Evolutionary conservation across 768 basidiomycete species (phyloP).

Genomic region (Lactarius tabidus): DNA sequence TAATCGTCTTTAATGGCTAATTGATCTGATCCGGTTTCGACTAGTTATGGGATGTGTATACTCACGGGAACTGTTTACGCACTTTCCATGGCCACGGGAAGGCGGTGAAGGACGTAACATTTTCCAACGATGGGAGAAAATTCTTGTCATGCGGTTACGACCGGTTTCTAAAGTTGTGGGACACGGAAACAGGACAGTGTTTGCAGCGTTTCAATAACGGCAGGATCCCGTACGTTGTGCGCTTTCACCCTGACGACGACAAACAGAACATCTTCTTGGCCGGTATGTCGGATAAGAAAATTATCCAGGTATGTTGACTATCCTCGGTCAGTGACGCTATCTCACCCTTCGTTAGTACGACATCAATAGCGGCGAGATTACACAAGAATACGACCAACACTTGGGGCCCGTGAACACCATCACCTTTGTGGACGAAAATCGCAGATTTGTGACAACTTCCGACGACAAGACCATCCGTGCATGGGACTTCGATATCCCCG

Average conservation of each 20-base stretch:
- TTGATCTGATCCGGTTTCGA: not conserved
- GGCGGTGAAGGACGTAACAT: constrained; percentile 93
- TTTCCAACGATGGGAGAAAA: constrained; percentile 86
- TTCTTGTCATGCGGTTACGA: constrained; percentile 96
- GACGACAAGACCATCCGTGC: constrained; percentile 99
- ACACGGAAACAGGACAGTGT: constrained; percentile 98
- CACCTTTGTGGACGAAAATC: constrained; percentile 97
- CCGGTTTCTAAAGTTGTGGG: constrained; percentile 98
- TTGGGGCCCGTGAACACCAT: constrained; percentile 98
- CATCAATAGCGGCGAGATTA: constrained; percentile 90
- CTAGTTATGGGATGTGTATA: constrained; percentile 97
- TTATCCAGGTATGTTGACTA: constrained; percentile 72
- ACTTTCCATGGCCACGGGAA: constrained; percentile 97
- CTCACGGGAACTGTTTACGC: constrained; percentile 91
- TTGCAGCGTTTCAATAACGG: constrained; percentile 95
- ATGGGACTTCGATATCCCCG: constrained; percentile 99
- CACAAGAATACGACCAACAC: constrained; percentile 98
- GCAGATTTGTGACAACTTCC: constrained; percentile 95
- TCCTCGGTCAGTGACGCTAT: constrained; percentile 11
- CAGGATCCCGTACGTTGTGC: constrained; percentile 93
- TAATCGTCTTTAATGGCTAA: not conserved
- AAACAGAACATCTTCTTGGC: constrained; percentile 96
- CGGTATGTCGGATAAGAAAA: constrained; percentile 99
- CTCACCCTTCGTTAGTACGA: constrained; percentile 63
- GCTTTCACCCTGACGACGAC: constrained; percentile 94